phyloP scores from a whole-genome alignment of 2,329 filamentous ascomycete genomes.

The Xylaria sp. region DNA sequence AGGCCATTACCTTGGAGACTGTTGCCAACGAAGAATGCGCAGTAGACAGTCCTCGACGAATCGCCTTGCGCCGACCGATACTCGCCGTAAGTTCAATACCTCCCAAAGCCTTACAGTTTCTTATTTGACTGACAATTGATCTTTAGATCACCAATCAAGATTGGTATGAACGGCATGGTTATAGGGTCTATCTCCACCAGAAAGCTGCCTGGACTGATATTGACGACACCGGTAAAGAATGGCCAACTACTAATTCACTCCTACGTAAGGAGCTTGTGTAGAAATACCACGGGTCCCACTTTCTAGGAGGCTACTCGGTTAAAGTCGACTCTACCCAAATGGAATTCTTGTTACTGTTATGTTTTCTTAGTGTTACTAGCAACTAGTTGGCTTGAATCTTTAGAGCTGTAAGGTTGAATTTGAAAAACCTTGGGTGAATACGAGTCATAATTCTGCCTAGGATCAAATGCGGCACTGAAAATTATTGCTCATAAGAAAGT shows the following conservation, averaged over 20 bases:
- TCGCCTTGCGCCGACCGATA: slow-evolving; percentile 37
- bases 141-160: slow-evolving; percentile 42
- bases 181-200: slow-evolving; percentile 37
- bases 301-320: too few species aligned
- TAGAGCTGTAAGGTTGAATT: too few species aligned
- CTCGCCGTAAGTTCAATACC: slow-evolving; percentile 32
- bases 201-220: slow-evolving; percentile 38
- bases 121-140: slow-evolving; percentile 15
- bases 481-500: too few species aligned
- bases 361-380: too few species aligned
- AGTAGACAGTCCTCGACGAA: slow-evolving; percentile 39
- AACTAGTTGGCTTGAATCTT: too few species aligned
- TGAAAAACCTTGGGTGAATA: too few species aligned
- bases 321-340: too few species aligned
- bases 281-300: slow-evolving; percentile 44
- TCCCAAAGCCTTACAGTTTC: background rate
- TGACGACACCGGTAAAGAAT: slow-evolving; percentile 42
- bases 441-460: too few species aligned
- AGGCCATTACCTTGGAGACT: slow-evolving; percentile 42
- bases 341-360: too few species aligned
- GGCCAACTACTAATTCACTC: slow-evolving; percentile 30
- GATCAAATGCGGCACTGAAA: too few species aligned
- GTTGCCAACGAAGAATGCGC: slow-evolving; percentile 40
- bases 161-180: slow-evolving; percentile 45
- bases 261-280: slow-evolving; percentile 40